Percentiles rank a stretch among this genome's conserved stretches.
These are phyloP conservation scores for Leptosphaerulina australis DNA, from an alignment of 2,329 filamentous ascomycete genomes.

Conservation along the genomic window DNA sequence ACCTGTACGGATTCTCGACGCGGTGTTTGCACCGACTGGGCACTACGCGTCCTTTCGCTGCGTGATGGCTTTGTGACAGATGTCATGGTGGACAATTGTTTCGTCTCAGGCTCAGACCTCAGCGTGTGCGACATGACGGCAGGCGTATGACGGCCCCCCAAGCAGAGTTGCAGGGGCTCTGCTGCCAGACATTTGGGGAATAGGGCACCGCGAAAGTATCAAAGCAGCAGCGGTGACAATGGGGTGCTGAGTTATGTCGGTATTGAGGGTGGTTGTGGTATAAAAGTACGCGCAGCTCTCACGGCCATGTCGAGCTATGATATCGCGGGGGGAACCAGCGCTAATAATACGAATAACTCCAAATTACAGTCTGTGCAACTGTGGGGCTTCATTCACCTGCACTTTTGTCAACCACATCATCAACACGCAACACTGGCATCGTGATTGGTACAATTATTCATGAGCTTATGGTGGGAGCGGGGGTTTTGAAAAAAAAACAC, in stretches of 20 bases:
- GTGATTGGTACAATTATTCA: background rate
- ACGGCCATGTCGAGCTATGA: background rate
- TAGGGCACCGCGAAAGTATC: no score
- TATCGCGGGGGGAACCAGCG: background rate
- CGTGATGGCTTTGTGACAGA: slow-evolving; percentile 3
- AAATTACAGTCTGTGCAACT: background rate
- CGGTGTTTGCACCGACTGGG: slow-evolving; percentile 25
- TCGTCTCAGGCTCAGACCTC: background rate
- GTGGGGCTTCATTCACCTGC: background rate
- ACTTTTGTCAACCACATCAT: no score
- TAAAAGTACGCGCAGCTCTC: background rate
- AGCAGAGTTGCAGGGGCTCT: slow-evolving; percentile 29
- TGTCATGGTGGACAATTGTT: slow-evolving; percentile 2
- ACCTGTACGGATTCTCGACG: slow-evolving; percentile 17
- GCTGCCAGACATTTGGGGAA: slow-evolving; percentile 31
- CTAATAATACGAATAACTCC: background rate
- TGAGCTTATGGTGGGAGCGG: no score
- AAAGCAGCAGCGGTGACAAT: background rate
- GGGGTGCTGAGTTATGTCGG: background rate
- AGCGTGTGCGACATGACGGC: slow-evolving; percentile 26
- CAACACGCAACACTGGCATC: background rate
- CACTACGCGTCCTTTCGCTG: slow-evolving; percentile 32
- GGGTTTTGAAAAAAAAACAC: no score
- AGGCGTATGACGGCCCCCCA: slow-evolving; percentile 27
- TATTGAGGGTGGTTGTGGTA: background rate